Evolutionary conservation across 805 yeast genomes (phyloP), one percentile per base, ranked within the genome.

Genomic region (Candida anglica): DNA sequence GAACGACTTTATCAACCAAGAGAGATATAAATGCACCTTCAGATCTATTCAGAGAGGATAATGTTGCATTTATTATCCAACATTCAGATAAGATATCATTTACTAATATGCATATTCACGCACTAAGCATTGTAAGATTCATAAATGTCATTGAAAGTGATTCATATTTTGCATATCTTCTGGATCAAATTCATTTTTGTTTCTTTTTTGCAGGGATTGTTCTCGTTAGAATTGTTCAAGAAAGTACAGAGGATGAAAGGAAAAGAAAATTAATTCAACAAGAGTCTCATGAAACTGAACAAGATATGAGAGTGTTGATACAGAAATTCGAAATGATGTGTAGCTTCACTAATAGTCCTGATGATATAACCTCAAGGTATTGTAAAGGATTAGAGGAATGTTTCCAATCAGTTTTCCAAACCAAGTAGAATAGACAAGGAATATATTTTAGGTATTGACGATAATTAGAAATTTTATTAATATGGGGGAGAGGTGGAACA

Each of bases 101-200:
- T 5, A 33, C 50, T 3, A 53, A 60, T 15, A 62, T 73, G 52
- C 45, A 68, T 13, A 56, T 54, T 17, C 75, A 69, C 44, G 50
- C 79, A 2, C 50, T 53, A 33, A 56, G 62, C 28, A 62, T 75
- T 3, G 53, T 77, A 1, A 62, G 56, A 28, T 63, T 70, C 15
- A 53, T 72, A 31, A 45, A 62, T 27, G 50, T 48, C 16, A 64
- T 71, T 16, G 67, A 60, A 17, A 62, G 69, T 39, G 79, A 74
- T 47, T 65, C 75, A 3, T 78, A 77, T 46, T 82, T 82, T 56
- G 80, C 82, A 0, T 77, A 75, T 46, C 63, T 82, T n/a, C 77
- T 85, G 9, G 88, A 82, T 58, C 86, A 79, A 56, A 63, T 81
- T 28, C 86, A 77, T 48, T 66, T 79, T 37, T 64, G 67, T 30